These are phyloP conservation scores for Terfezia claveryi DNA, from an alignment of 495 filamentous ascomycete genomes.

Conservation along the genomic window DNA sequence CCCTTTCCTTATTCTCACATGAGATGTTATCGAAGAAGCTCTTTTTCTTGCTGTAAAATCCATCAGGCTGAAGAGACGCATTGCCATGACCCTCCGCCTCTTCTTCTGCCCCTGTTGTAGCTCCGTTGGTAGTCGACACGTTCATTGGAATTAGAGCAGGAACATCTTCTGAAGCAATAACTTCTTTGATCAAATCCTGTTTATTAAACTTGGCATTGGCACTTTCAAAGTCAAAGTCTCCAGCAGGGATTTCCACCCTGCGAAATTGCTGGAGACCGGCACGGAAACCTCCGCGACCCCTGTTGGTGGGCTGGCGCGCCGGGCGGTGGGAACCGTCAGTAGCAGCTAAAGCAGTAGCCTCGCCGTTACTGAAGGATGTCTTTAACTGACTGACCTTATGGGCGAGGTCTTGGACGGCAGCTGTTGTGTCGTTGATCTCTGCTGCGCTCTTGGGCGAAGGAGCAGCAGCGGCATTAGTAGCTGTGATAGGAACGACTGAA, in stretches of 20 bases:
- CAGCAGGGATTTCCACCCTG: constrained; percentile 68
- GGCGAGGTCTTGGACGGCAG: constrained; percentile 50
- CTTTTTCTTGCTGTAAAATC: constrained; percentile 57
- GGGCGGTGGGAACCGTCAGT: not conserved
- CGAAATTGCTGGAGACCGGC: constrained; percentile 32
- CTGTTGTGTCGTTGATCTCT: constrained; percentile 26
- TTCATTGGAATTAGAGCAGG: constrained; percentile 4
- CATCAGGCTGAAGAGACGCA: constrained; percentile 21
- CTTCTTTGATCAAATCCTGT: constrained; percentile 79
- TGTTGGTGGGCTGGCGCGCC: constrained; percentile 18
- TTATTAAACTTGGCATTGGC: constrained; percentile 98
- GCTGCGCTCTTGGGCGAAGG: constrained; percentile 6
- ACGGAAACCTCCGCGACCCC: constrained; percentile 31
- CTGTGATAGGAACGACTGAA: constrained; percentile 17
- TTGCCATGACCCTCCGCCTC: constrained; percentile 15
- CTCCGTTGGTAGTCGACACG: constrained; percentile 2
- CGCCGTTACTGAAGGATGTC: constrained; percentile 28
- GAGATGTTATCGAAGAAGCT: constrained; percentile 98
- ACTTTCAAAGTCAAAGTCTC: constrained; percentile 82
- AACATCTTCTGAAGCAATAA: constrained; percentile 37
- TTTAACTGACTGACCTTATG: constrained; percentile 78
- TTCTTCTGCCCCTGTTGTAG: constrained; percentile 3
- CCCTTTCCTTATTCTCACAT: constrained; percentile 75
- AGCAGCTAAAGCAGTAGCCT: not conserved
- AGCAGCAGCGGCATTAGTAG: constrained; percentile 26